Evolutionary conservation across 768 basidiomycete species (phyloP), one percentile per base, ranked within the genome.

Genomic region (Suillus hirtellus): DNA sequence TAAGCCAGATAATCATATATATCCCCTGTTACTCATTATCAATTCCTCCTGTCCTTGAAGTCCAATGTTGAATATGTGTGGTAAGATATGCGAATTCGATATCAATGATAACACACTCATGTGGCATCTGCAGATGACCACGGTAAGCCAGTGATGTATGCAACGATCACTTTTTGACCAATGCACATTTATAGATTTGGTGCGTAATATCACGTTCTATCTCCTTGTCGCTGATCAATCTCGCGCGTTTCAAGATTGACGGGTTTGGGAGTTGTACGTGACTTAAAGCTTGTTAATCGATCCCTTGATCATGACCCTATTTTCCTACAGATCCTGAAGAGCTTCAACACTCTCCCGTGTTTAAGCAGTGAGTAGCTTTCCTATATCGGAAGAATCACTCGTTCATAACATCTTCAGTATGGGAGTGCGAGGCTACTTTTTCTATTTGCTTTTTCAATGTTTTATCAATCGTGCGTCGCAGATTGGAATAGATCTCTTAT

Each of bases 371-470:
- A 70, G 74, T 67, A 43, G 31, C 21, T 12, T 61, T 44, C 40
- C 27, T 3, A 44, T 38, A 14, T 63, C n/a, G 17, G 21, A 46
- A 19, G 19, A 19, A 3, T 44, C 40, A 31, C 37, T 4, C 24
- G 15, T 21, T 27, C 5, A 19, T 35, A 19, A 12, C 40, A 21
- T 55, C 66, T 59, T 52, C 64, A 93, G 90, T 9, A 91, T 98
- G 61, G 96, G 96, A 7, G 76, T 86, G 0, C 80, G 91, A 67
- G 93, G 89, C 24, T 97, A 95, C 77, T 96, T 96, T 74, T 96
- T 88, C 80, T 99, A 88, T 78, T 80, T 96, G 24, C 81, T 99
- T 1, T 99, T 99, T 81, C 96, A 99, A 68, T 93, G 92, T 68
- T 96, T 96, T 74, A 86, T 91, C 68, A 89, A 90, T 66, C 85